Evolutionary conservation across 371 early-diverging fungal species (phyloP).

Genomic region (Apophysomyces sp.): DNA sequence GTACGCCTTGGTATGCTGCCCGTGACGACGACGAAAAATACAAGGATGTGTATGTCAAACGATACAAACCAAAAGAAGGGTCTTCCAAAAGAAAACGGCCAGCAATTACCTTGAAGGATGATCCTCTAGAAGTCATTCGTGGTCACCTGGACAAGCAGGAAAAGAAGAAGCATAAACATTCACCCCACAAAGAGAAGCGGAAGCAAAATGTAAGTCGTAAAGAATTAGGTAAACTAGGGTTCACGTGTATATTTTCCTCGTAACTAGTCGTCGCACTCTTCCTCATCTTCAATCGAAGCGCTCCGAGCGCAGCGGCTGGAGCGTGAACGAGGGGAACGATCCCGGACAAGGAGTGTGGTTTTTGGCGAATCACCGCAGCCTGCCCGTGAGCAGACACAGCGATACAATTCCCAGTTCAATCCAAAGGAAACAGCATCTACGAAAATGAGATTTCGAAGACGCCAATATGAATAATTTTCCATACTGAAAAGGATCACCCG

Average conservation of each 20-base stretch:
- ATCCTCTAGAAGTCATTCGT: not conserved
- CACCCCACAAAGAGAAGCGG: slow-evolving; percentile 10
- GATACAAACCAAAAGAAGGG: slow-evolving; percentile 7
- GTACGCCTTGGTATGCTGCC: slow-evolving; percentile 43
- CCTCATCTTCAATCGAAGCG: slow-evolving; percentile 32
- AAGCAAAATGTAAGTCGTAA: not conserved
- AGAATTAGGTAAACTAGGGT: not conserved
- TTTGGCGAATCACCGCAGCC: slow-evolving; percentile 8
- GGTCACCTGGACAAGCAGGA: slow-evolving; percentile 5
- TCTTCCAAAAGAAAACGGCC: not conserved
- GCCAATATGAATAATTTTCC: not conserved
- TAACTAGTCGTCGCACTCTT: not conserved
- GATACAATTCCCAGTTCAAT: slow-evolving; percentile 28
- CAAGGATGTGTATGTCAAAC: slow-evolving; percentile 12
- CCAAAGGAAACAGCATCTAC: slow-evolving; percentile 20
- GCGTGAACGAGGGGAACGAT: slow-evolving; percentile 36
- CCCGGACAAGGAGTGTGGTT: slow-evolving; percentile 18
- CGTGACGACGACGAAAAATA: slow-evolving; percentile 21
- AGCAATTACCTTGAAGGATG: not conserved
- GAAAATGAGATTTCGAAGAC: not conserved
- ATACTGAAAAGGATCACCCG: too few relatives aligned
- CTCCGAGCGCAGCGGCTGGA: slow-evolving; percentile 39
- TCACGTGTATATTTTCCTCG: not conserved
- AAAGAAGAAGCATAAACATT: slow-evolving; percentile 9
- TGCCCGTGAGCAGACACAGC: not conserved